Evolutionary conservation across 2,329 filamentous ascomycete genomes (phyloP), one percentile per base, ranked within the genome.

Genomic region (Pseudogymnoascus sp.): DNA sequence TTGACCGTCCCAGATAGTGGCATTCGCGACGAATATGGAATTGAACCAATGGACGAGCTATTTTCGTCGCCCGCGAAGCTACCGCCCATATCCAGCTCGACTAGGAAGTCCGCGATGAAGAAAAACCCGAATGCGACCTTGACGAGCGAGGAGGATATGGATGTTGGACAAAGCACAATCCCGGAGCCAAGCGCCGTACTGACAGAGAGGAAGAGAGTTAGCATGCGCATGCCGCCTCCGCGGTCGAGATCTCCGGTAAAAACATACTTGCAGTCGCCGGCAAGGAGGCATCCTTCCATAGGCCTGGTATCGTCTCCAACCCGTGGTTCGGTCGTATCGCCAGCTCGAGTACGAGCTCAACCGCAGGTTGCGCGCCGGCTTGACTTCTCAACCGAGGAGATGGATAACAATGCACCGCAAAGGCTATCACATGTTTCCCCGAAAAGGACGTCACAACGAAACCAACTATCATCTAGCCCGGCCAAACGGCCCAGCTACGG

Each of bases 11-110:
- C 85, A 69, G 90, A 96, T 70, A 85, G 80, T 61, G 90, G 90
- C 60, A 79, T 86, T 64, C 88, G 91, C 76, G 93, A 97, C 75
- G 92, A 95, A 73, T 81, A 96, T 80, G 94, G 93, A 74, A 86
- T 99, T 78, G 91, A 97, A 72, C 88, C 90, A 36, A 82, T 96
- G 63, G 89, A 93, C 36, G 84, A 85, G 67, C 84, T 97, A 66
- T 96, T 96, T 74, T 97, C 92, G 7, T 96, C 92, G 17, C 92
- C 92, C 11, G 83, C 84, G 66, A 89, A 86, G 69, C 76, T 74
- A 60, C 81, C 79, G n/a, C 33, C 57, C 8, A 79, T 59, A 59
- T 40, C 33, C 8, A 40, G 35, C 21, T 36, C 37, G 15, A 39
- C n/a, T 21, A 59, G 21, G 44, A 40, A 29, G 47, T 60, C 31